These are phyloP conservation scores for Apiospora koreana DNA, from an alignment of 2,329 filamentous ascomycete species.

Conservation along the genomic window DNA sequence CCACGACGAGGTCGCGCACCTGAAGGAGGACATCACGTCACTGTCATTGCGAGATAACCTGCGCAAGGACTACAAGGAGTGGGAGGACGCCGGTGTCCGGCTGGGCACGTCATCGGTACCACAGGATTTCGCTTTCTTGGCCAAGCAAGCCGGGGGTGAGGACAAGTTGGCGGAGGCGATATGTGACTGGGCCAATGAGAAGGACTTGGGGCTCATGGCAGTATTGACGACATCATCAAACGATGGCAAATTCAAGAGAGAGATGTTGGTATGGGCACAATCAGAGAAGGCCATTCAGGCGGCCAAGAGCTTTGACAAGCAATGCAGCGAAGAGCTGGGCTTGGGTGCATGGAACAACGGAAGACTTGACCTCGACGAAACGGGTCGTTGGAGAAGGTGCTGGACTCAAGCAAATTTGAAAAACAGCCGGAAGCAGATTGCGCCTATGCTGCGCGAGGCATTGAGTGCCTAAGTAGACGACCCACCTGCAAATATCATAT, in stretches of 20 bases:
- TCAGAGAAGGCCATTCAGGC: conserved; percentile 44
- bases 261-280: conserved; percentile 68
- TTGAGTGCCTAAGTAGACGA: conserved; percentile 29
- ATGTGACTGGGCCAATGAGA: conserved; percentile 54
- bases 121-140: conserved; percentile 61
- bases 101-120: conserved; percentile 71
- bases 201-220: conserved; percentile 60
- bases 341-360: conserved; percentile 57
- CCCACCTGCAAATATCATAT: neutral
- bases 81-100: conserved; percentile 55
- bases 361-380: conserved; percentile 41
- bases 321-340: conserved; percentile 49
- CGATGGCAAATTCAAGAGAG: conserved; percentile 58
- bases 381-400: conserved; percentile 51
- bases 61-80: conserved; percentile 84
- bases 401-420: conserved; percentile 68
- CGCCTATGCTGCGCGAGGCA: conserved; percentile 62
- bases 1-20: conserved; percentile 58
- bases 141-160: conserved; percentile 50
- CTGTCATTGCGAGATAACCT: conserved; percentile 68
- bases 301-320: conserved; percentile 54
- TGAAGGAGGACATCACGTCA: conserved; percentile 67
- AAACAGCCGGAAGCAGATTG: conserved; percentile 69
- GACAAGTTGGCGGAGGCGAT: conserved; percentile 50
- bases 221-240: conserved; percentile 70